Base-by-base conservation (phyloP, 305 asterid species). In the Fraxinus sp. region DNA sequence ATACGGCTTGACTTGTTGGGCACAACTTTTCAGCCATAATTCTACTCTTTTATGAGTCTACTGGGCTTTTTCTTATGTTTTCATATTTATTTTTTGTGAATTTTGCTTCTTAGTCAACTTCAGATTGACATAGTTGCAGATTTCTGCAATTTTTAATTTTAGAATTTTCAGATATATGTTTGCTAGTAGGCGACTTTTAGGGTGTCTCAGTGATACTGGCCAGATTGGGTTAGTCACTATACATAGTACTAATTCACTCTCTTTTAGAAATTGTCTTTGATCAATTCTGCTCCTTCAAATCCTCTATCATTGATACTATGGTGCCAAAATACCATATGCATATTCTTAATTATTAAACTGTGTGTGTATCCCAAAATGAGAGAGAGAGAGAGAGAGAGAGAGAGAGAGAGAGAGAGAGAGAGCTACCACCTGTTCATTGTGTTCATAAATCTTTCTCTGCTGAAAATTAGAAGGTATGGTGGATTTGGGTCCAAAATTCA, bases 401-500 rank as follows among this genome's bases (percentile, higher is more conserved):
- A 33, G n/a, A n/a, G 28, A 26, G 43, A 37, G 43, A 37, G 43
- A 39, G 46, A 36, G 41, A 39, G 46, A 39, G 46, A 37, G 43
- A 37, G 81, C 59, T 66, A 85, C 87, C 84, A 96, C 97, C 98
- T 96, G 98, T 22, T 89, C 90, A 89, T 88, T 96, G 90, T 96
- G 99, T 85, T 85, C 95, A 80, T 92, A 87, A 64, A 93, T 80
- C 79, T 86, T 91, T 82, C 99, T 91, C 77, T 89, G 90, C 82
- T 87, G 93, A 90, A 93, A 93, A n/a, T 83, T 85, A n/a, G 97
- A 84, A 57, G 98, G 96, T 86, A 96, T 75, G 76, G 97, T 91
- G 79, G 64, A 89, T 89, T 85, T 89, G 80, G 94, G 90, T 85
- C 99, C 99, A 90, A 96, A 96, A 82, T 96, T 96, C 80, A 96